Percentiles rank a stretch among this genome's conserved stretches.
These are phyloP conservation scores for Cystobasidium pallidum DNA, from an alignment of 1,284 basidiomycete species.

Conservation along the genomic window DNA sequence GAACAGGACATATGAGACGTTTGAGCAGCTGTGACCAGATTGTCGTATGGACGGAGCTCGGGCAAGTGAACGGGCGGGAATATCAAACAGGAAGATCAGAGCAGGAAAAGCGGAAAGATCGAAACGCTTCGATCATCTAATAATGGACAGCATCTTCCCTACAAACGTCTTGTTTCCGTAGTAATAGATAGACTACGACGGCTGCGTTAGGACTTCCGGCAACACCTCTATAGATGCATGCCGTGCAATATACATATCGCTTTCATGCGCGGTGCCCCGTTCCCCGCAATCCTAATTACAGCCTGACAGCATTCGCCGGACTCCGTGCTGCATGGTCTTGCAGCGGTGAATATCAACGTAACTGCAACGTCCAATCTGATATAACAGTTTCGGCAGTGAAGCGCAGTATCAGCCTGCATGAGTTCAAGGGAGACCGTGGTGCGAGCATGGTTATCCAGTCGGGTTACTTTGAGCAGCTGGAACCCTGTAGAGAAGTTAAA, in stretches of 20 bases:
- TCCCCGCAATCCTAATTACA: conserved; percentile 58
- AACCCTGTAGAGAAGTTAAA: conserved; percentile 65
- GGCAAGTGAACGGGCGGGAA: too few species aligned
- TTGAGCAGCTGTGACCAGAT: too few species aligned
- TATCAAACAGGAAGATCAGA: too few species aligned
- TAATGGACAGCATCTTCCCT: too few species aligned
- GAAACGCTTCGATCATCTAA: too few species aligned
- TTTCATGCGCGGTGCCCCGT: conserved; percentile 88
- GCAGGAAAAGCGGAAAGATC: too few species aligned
- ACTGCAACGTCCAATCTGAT: conserved; percentile 93
- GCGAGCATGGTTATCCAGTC: conserved; percentile 77
- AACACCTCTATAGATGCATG: conserved; percentile 69
- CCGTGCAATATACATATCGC: conserved; percentile 92
- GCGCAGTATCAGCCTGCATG: too few species aligned
- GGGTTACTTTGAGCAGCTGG: conserved; percentile 89
- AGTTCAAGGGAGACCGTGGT: conserved; percentile 76
- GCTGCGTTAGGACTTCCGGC: conserved; percentile 7
- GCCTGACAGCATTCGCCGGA: conserved; percentile 14
- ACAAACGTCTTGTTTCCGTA: too few species aligned
- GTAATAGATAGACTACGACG: not conserved
- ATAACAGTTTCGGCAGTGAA: too few species aligned
- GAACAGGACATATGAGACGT: too few species aligned
- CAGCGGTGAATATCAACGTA: conserved; percentile 98
- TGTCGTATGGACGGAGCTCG: too few species aligned
- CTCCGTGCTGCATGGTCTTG: conserved; percentile 74